These are phyloP conservation scores for Amborella trichopoda DNA, from an alignment of 164 flowering plant genomes.

Conservation along the genomic window DNA sequence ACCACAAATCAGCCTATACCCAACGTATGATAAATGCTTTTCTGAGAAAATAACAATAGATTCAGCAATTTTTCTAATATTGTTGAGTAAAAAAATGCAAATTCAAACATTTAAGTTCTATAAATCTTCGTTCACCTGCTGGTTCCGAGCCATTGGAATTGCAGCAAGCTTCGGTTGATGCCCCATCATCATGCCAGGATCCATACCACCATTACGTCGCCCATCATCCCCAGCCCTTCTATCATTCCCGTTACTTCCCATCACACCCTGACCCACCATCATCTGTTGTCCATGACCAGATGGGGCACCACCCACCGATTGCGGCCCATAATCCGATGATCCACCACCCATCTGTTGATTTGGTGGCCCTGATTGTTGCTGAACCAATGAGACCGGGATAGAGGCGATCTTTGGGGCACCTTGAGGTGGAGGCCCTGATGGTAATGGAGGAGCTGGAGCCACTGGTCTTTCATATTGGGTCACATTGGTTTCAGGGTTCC, in stretches of 20 bases:
- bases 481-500: slow-evolving; percentile 91
- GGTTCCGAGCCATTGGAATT: slow-evolving; percentile 13
- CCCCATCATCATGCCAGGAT: slow-evolving; percentile 19
- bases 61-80: too few species aligned
- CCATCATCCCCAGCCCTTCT: slow-evolving; percentile 18
- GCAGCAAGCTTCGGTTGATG: slow-evolving; percentile 14
- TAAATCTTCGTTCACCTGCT: too few species aligned
- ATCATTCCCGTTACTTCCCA: too few species aligned
- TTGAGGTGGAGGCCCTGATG: slow-evolving; percentile 6
- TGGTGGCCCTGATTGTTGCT: neutral
- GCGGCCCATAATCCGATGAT: neutral
- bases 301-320: neutral
- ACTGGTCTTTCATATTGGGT: slow-evolving; percentile 91
- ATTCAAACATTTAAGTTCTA: too few species aligned
- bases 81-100: too few species aligned
- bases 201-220: slow-evolving; percentile 23
- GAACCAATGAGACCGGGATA: slow-evolving; percentile 35
- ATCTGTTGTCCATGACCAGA: slow-evolving; percentile 19
- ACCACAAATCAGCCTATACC: too few species aligned
- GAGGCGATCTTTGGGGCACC: slow-evolving; percentile 21
- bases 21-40: too few species aligned
- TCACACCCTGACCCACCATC: too few species aligned
- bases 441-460: slow-evolving; percentile 7
- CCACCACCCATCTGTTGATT: neutral
- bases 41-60: too few species aligned